Conservation (phyloP, 768 basidiomycete genomes). For the Mycena belliarum region DNA sequence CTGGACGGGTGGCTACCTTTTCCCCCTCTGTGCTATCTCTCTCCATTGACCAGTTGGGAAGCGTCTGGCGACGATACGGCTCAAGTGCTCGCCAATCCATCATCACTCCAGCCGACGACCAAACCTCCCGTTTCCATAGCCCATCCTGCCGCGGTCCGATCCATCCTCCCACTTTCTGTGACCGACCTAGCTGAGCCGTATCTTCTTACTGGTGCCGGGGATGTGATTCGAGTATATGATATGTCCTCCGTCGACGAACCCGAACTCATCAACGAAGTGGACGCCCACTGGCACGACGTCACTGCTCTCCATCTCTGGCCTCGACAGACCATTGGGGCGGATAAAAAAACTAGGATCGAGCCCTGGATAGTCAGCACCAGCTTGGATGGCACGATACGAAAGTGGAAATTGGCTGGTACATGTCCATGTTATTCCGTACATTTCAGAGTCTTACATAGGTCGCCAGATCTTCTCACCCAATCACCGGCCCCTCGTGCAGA, state of each 20-base stretch:
- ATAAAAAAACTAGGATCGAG: slow-evolving; percentile 54
- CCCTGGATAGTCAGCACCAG: slow-evolving; percentile 84
- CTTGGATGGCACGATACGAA: slow-evolving; percentile 84
- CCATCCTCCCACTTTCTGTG: slow-evolving; percentile 67
- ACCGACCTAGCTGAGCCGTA: slow-evolving; percentile 72
- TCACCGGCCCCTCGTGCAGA: slow-evolving; percentile 18
- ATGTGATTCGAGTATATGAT: slow-evolving; percentile 80
- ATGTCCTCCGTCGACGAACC: slow-evolving; percentile 67
- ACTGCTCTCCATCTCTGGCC: slow-evolving; percentile 75
- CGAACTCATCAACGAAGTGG: slow-evolving; percentile 69
- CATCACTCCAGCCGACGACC: slow-evolving; percentile 13
- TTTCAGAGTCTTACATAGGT: not conserved
- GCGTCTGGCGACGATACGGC: slow-evolving; percentile 90
- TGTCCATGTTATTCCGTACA: not conserved
- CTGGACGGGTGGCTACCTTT: slow-evolving; percentile 72
- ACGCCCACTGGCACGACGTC: slow-evolving; percentile 92
- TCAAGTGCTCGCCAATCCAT: slow-evolving; percentile 54
- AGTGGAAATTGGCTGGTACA: slow-evolving; percentile 76
- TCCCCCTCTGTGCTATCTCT: not conserved
- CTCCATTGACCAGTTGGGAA: too few relatives aligned
- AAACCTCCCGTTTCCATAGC: slow-evolving; percentile 53
- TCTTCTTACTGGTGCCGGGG: slow-evolving; percentile 81
- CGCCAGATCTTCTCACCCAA: slow-evolving; percentile 42
- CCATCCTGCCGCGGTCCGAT: slow-evolving; percentile 68
- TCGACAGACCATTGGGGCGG: slow-evolving; percentile 45